A percentile compares a stretch with the other conserved stretches of the same genome.
These are phyloP conservation scores for Conringia planisiliqua DNA, from an alignment of 345 rosid genomes.

Conservation along the genomic window DNA sequence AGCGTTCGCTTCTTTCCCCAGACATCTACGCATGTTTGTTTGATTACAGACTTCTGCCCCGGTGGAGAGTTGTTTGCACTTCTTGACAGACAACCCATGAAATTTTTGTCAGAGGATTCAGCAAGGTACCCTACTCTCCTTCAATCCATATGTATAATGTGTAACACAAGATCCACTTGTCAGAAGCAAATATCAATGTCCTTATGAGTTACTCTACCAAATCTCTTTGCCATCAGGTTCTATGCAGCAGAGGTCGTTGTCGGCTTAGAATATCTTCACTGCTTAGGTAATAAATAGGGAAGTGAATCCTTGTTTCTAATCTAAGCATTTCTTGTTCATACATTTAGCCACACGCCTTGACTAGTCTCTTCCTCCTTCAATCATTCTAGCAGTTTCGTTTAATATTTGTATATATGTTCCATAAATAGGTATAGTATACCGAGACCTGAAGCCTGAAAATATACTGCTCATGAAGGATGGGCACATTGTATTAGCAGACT, in stretches of 20 bases:
- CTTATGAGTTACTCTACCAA: not conserved
- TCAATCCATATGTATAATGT: not conserved
- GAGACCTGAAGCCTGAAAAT: conserved; percentile 97
- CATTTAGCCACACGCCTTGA: not conserved
- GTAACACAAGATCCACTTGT: conserved; percentile 5
- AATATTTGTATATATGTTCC: conserved; percentile 14
- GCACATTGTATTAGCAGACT: conserved; percentile 78
- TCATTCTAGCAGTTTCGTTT: not conserved
- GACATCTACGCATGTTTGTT: conserved; percentile 93
- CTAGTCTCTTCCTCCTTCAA: not conserved
- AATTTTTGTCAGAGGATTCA: conserved; percentile 73
- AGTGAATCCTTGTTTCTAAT: not conserved
- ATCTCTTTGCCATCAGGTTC: conserved; percentile 54
- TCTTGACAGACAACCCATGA: conserved; percentile 93
- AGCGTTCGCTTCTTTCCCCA: conserved; percentile 39
- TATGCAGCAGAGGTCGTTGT: conserved; percentile 88
- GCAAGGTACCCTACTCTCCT: conserved; percentile 53
- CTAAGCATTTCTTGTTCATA: not conserved
- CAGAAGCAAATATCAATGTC: not conserved
- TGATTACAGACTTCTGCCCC: conserved; percentile 93
- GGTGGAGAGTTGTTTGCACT: conserved; percentile 95
- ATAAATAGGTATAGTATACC: conserved; percentile 72
- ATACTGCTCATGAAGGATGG: conserved; percentile 84
- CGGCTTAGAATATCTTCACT: conserved; percentile 92
- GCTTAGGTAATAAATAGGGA: conserved; percentile 59